Evolutionary conservation across 2,329 filamentous ascomycete genomes (phyloP).

Genomic region (Endocalyx cinctus): DNA sequence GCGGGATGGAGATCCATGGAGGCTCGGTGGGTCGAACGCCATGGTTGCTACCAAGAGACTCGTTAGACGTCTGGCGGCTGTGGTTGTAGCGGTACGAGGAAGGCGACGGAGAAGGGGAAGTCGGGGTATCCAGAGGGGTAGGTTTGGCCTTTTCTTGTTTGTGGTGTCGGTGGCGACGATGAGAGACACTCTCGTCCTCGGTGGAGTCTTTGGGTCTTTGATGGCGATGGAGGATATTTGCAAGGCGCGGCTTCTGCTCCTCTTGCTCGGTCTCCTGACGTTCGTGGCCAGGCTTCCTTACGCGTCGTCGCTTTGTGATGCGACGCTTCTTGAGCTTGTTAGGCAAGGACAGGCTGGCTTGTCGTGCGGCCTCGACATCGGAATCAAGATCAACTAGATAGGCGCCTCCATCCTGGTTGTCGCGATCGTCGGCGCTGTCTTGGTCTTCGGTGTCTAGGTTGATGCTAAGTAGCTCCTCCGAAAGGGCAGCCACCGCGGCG

Average conservation of each 20-base stretch:
- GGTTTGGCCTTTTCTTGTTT: slow-evolving; percentile 15
- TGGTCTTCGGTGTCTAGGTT: slow-evolving; percentile 33
- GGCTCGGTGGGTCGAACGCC: slow-evolving; percentile 7
- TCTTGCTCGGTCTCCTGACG: slow-evolving; percentile 6
- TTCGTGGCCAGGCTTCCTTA: slow-evolving; percentile 23
- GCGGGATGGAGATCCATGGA: slow-evolving; percentile 16
- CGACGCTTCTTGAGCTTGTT: slow-evolving; percentile 31
- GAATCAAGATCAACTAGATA: slow-evolving; percentile 27
- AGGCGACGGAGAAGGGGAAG: too few relatives aligned
- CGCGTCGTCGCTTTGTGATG: slow-evolving; percentile 30
- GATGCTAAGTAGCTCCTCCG: slow-evolving; percentile 40
- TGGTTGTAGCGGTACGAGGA: slow-evolving; percentile 17
- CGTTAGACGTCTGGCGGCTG: slow-evolving; percentile 19
- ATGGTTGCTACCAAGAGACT: slow-evolving; percentile 11
- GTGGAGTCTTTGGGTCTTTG: slow-evolving; percentile 17
- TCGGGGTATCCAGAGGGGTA: slow-evolving; percentile 3
- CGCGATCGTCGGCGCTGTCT: slow-evolving; percentile 30
- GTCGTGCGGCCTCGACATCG: slow-evolving; percentile 27
- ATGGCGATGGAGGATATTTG: too few relatives aligned
- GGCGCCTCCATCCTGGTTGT: slow-evolving; percentile 24
- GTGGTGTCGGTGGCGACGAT: slow-evolving; percentile 20
- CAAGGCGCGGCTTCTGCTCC: slow-evolving; percentile 6
- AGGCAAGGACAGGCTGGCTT: slow-evolving; percentile 25
- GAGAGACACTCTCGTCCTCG: slow-evolving; percentile 15
- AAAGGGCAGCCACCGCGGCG: slow-evolving; percentile 50